Base-by-base conservation (phyloP, 192 early-diverging fungal species). In the Rhizophagus clarus region DNA sequence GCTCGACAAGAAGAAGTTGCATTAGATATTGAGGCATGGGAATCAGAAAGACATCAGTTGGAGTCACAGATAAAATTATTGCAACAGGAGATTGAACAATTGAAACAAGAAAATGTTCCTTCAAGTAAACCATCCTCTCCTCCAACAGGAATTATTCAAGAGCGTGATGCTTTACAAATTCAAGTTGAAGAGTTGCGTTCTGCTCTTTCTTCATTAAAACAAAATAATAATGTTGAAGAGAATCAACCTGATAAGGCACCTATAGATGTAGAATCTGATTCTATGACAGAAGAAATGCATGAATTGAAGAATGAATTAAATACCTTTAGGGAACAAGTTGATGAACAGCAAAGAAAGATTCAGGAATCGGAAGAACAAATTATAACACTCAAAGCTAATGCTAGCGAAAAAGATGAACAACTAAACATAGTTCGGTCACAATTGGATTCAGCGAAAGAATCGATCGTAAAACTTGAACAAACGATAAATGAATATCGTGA, bases 261-360 rank as follows among this genome's bases (percentile, higher is more conserved):
- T 56, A 56, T 56, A 56, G 12, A 47, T 47, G 12, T 12, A 47
- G 49, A 56, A 56, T 20, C 14, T 4, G 49, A 56, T 17, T 20
- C 49, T 56, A 20, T 56, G 4, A 56, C 49, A 56, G 14, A 56
- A 56, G 49, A 78, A 40, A 63, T 80, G 42, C 66, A 77, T 8
- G 49, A 68, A 47, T 14, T 79, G 8, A 56, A 61, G 15, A 34
- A 80, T 56, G 83, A 81, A 15, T 14, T 84, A 26, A 76, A 77
- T 14, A 68, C 7, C 12, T 32, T 80, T 4, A 72, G 67, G 37
- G 71, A 82, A 62, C 81, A 80, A 60, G 78, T 82, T 45, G 63
- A 42, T 17, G 81, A 83, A n/a, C 24, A 80, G 3, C 80, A 83
- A 61, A 26, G 49, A 29, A 69, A 73, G 17, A 20, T 82, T 20